Base-by-base conservation (phyloP, 768 basidiomycete species). In the Kwoniella europaea region DNA sequence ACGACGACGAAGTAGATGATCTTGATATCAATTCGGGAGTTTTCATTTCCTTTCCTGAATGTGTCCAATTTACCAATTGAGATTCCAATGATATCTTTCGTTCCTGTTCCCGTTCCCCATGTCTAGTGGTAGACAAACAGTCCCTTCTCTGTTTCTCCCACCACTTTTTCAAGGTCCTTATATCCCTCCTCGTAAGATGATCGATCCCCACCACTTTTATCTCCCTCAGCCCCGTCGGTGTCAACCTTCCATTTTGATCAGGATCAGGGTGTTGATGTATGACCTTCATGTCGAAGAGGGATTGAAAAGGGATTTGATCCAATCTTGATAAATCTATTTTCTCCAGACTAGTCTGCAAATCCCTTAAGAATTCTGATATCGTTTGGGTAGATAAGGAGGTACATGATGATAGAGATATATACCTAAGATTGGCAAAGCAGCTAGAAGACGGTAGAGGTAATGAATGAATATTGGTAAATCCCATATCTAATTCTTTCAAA, bases 171-270 rank as follows among this genome's bases (percentile, higher is more conserved):
- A 78, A 59, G 15, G 50, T 10, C 27, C 79, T 68, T 44, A 80
- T 70, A 69, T 80, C 75, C 41, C 55, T 64, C 27, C 71, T 61
- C 1, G 79, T 80, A 50, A 80, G 70, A 73, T 76, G 75, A 71
- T 80, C 79, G 35, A 80, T 80, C 18, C 79, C 79, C 4, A 78
- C 71, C 35, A 80, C 20, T 50, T 74, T 77, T 68, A 80, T 71
- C 27, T 78, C 71, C n/a, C 57, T 65, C 60, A 80, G 53, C 6
- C 20, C 18, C 7, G 73, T 74, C 2, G 71, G 60, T n/a, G 4
- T 12, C 24, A 62, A 29, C 29, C 27, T 20, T 29, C 42, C 56
- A 22, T 22, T 35, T 29, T 56, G 44, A 18, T 42, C 58, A 3
- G 27, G 27, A 4, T 16, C 24, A 24, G 7, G 52, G 16, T 4